Base-by-base conservation (phyloP, 768 basidiomycete genomes). In the Suillus variegatus region DNA sequence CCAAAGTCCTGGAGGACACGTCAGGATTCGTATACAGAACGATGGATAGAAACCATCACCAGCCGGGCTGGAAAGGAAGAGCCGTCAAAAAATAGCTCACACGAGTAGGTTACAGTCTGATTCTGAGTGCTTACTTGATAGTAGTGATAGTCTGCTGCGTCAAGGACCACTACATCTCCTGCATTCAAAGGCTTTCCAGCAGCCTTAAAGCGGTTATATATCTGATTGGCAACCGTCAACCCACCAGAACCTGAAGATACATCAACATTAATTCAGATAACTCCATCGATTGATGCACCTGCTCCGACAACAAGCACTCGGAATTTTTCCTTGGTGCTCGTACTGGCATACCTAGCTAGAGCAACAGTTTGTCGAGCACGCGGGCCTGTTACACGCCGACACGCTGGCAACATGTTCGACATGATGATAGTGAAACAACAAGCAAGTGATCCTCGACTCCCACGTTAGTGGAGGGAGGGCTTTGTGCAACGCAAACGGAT, bases 281-380 rank as follows among this genome's bases (percentile, higher is more conserved):
- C 51, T 51, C 44, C 12, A 36, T 44, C 13, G 54, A 64, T 55
- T 41, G 13, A 44, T 85, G 69, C 72, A 89, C 97, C 97, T 76
- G 84, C 95, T 62, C 97, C 97, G 25, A 98, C 81, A 49, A 98
- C 87, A 36, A 98, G 78, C 44, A 98, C 82, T 78, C 92, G 95
- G 81, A 86, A 93, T 71, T 88, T 91, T 68, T 84, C 79, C 67
- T 79, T 82, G 22, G 66, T 51, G 41, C 62, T 18, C 16, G 75
- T 72, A 61, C 75, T 77, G 10, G 66, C 72, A 36, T 61, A 70
- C 51, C 76, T 71, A 38, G 65, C 65, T 22, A 64, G 56, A 47
- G 65, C 16, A 10, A 40, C 64, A 61, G 41, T 44, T 40, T 51
- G 60, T 41, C 60, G 63, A 32, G 65, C 63, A 55, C 65, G 49